Conservation (phyloP, 2,329 filamentous ascomycete genomes). For the Grosmannia penicillata region DNA sequence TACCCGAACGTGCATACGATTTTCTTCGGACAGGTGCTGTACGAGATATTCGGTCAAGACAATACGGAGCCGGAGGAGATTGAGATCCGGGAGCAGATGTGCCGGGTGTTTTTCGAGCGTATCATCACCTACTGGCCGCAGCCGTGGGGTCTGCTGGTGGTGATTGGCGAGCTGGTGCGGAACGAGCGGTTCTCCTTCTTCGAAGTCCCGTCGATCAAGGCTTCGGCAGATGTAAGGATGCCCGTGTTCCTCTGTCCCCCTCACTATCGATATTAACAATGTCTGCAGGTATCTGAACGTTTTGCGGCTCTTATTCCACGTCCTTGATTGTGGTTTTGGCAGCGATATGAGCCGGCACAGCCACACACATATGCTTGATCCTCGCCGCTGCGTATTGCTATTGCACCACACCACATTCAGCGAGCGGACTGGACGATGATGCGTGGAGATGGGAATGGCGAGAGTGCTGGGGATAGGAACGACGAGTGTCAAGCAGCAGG, state of each 20-base stretch:
- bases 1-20: conserved; percentile 82
- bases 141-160: conserved; percentile 87
- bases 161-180: conserved; percentile 77
- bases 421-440: no score
- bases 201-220: conserved; percentile 82
- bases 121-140: conserved; percentile 82
- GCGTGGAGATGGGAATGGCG: no score
- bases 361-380: no score
- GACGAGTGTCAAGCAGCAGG: no score
- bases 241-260: neutral
- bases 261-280: conserved; percentile 1
- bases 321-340: no score
- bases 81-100: conserved; percentile 81
- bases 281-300: conserved; percentile 17
- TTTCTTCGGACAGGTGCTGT: conserved; percentile 76
- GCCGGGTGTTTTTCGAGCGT: conserved; percentile 75
- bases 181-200: conserved; percentile 88
- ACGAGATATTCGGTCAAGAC: conserved; percentile 74
- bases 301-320: conserved; percentile 14
- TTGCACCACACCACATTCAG: no score
- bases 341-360: no score
- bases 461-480: no score
- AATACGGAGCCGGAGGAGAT: conserved; percentile 58
- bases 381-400: no score
- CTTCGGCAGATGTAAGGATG: conserved; percentile 60